phyloP scores from a whole-genome alignment of 352 stramenopile species.

The Phytophthora cryptogea region DNA sequence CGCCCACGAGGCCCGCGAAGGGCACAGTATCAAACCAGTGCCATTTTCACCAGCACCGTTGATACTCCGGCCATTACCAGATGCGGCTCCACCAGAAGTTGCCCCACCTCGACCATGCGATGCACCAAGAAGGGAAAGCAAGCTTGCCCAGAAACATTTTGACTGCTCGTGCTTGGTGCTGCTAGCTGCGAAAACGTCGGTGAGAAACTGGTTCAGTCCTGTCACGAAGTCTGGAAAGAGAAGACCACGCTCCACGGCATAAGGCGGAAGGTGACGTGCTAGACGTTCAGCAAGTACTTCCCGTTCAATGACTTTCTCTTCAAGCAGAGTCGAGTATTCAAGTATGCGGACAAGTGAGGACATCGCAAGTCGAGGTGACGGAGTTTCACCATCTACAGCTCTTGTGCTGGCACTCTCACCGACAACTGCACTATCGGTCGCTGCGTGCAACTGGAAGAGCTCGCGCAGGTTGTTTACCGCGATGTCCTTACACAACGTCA shows the following conservation, averaged over 20 bases:
- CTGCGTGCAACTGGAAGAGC: slow-evolving; percentile 54
- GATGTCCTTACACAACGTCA: slow-evolving; percentile 58
- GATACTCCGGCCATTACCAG: background rate
- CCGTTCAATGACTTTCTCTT: slow-evolving; percentile 39
- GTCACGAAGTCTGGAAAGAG: slow-evolving; percentile 64
- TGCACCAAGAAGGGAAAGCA: slow-evolving; percentile 39
- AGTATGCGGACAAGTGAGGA: slow-evolving; percentile 52
- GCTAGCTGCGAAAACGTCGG: slow-evolving; percentile 36
- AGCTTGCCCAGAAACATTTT: slow-evolving; percentile 59
- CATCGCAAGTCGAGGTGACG: slow-evolving; percentile 39
- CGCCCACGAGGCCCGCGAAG: slow-evolving; percentile 45
- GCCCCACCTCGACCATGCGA: slow-evolving; percentile 17
- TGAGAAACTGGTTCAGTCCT: slow-evolving; percentile 49
- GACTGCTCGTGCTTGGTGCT: slow-evolving; percentile 39
- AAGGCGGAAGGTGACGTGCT: slow-evolving; percentile 40
- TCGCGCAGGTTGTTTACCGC: slow-evolving; percentile 52
- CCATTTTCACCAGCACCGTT: slow-evolving; percentile 12
- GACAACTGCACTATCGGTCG: slow-evolving; percentile 15
- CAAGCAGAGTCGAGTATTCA: slow-evolving; percentile 45
- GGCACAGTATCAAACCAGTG: slow-evolving; percentile 19
- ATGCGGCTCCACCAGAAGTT: background rate
- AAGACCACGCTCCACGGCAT: slow-evolving; percentile 50
- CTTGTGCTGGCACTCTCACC: background rate
- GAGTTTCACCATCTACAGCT: slow-evolving; percentile 4
- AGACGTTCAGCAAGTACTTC: slow-evolving; percentile 39